Base-by-base conservation (phyloP, 139 green algal genomes). In the Chlamydomonas sp. region DNA sequence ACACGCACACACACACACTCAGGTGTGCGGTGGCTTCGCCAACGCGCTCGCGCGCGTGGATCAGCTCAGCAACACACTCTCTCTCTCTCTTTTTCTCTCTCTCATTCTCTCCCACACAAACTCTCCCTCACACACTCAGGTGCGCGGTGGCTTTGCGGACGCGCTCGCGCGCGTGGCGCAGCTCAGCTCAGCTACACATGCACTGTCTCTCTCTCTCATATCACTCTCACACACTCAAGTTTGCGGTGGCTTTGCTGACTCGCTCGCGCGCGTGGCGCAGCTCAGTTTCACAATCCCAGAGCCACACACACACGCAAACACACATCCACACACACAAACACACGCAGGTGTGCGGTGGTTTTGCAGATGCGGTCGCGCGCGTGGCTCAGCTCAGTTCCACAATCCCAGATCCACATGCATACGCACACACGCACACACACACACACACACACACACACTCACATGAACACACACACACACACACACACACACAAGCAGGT, bases 131-230 rank as follows among this genome's bases (percentile, higher is more conserved):
- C n/a, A n/a, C n/a, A n/a, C 29, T 47, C 76, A 91, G 84, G 70
- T 97, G 2, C 95, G 90, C 61, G 94, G 92, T 3, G 88, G 89
- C 5, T 94, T 88, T 58, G 69, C 89, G 0, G 94, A 99, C 76
- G 57, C 79, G 0, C 70, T 98, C 35, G 61, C 81, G 1, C 79
- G 71, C 28, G 33, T 78, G 29, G 83, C 81, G 0, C 87, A 97
- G 48, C 63, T 76, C 24, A 76, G 66, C 37, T n/a, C n/a, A n/a
- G n/a, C n/a, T n/a, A n/a, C n/a, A n/a, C n/a, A n/a, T n/a, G n/a
- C n/a, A n/a, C n/a, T n/a, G n/a, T n/a, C n/a, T n/a, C n/a, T n/a
- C n/a, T n/a, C n/a, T n/a, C n/a, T n/a, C n/a, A n/a, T n/a, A n/a
- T n/a, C n/a, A n/a, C n/a, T n/a, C n/a, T n/a, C n/a, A n/a, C n/a